Evolutionary conservation across 2,329 filamentous ascomycete species (phyloP).

Genomic region (Bimuria novae-zelandiae): DNA sequence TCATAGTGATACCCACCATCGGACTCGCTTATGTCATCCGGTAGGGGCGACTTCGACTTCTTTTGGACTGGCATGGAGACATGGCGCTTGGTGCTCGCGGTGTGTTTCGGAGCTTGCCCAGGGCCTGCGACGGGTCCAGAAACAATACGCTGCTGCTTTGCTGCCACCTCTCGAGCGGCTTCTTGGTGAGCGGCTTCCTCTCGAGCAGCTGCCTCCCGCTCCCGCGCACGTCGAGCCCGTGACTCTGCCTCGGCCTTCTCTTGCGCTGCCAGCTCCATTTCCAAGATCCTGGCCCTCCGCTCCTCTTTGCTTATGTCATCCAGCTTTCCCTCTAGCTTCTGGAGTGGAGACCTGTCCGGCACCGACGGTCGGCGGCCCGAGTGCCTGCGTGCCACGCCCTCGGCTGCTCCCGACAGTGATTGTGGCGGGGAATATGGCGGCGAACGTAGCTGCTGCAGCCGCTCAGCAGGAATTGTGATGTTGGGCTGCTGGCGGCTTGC

Average conservation of each 20-base stretch:
- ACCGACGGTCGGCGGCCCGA: conserved; percentile 60
- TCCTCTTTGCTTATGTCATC: conserved; percentile 95
- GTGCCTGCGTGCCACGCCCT: conserved; percentile 20
- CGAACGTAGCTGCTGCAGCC: conserved; percentile 38
- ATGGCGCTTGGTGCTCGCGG: conserved; percentile 33
- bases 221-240: conserved; percentile 37
- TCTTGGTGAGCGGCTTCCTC: too few species aligned
- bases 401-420: conserved; percentile 32
- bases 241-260: conserved; percentile 59
- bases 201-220: conserved; percentile 37
- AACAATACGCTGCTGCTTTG: conserved; percentile 35
- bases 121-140: conserved; percentile 30
- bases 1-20: conserved; percentile 37
- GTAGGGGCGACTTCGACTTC: conserved; percentile 25
- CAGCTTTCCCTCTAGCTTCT: conserved; percentile 88
- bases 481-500: conserved; percentile 41
- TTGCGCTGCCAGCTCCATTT: conserved; percentile 75
- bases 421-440: conserved; percentile 37
- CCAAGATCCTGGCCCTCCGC: conserved; percentile 81
- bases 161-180: conserved; percentile 37
- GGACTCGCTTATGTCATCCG: conserved; percentile 32
- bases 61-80: conserved; percentile 39
- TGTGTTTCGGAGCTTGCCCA: conserved; percentile 19
- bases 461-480: conserved; percentile 38
- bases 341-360: conserved; percentile 84